phyloP scores from a whole-genome alignment of 2,329 filamentous ascomycete species.

The Arthrobotrys musiformis region DNA sequence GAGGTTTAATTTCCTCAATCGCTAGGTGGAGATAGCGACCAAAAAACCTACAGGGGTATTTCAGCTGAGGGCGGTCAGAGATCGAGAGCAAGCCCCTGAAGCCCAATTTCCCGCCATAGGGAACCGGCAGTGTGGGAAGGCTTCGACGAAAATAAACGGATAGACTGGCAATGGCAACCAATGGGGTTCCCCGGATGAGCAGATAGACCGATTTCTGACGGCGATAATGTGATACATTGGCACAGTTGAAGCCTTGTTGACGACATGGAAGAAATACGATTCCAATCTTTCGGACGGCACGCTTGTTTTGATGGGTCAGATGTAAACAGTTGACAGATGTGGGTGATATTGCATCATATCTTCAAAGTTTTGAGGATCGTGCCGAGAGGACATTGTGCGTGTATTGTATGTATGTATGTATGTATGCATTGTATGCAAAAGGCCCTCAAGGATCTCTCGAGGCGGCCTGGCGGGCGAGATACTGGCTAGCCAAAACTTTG shows the following conservation, averaged over 20 bases:
- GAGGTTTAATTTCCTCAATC: constrained; percentile 56
- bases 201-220: constrained; percentile 16
- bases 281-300: constrained; percentile 3
- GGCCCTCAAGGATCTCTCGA: background rate
- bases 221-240: constrained; percentile 24
- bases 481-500: constrained; percentile 19
- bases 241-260: constrained; percentile 8
- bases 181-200: constrained; percentile 45
- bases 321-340: constrained; percentile 19
- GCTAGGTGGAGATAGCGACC: constrained; percentile 47
- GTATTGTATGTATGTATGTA: too few species aligned
- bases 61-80: constrained; percentile 51
- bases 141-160: constrained; percentile 53
- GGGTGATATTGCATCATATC: constrained; percentile 15
- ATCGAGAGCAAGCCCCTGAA: constrained; percentile 51
- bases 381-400: too few species aligned
- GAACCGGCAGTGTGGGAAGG: constrained; percentile 39
- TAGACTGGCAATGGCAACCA: constrained; percentile 25
- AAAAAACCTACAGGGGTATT: constrained; percentile 27
- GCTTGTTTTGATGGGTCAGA: constrained; percentile 1
- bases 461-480: background rate
- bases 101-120: constrained; percentile 45
- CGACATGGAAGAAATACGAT: constrained; percentile 4
- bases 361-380: background rate
- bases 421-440: background rate